Base-by-base conservation (phyloP, 1,139 yeast genomes). In the Saccharomyces hybrid region DNA sequence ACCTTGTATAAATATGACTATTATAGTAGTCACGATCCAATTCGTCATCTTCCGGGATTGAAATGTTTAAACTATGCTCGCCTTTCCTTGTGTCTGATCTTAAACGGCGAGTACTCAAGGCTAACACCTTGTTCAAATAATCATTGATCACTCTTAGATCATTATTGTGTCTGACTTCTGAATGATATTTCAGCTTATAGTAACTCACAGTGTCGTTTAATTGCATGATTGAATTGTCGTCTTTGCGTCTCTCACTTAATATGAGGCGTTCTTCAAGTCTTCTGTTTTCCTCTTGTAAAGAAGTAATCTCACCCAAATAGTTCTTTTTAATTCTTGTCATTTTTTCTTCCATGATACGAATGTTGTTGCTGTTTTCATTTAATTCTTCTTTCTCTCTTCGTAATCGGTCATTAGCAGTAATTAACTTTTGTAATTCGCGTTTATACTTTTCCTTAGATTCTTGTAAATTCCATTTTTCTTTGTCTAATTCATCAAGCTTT, bases 81-180 rank as follows among this genome's bases (percentile, higher is more conserved):
- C 64, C 57, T 57, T 65, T 66, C 52, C 62, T 52, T 11, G 63
- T 58, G 54, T 68, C 71, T 12, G 64, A 56, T 38, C 66, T 60
- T 28, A 68, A 55, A 50, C 66, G 69, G 42, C 59, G 63, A 2
- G 71, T 62, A 19, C 69, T 61, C n/a, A 68, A 67, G 38, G 62
- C 61, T 41, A 69, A 53, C n/a, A 69, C 68, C 12, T 64, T 62
- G 52, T 68, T 66, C 53, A 68, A 54, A 51, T 69, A 69, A 28
- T 65, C 67, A 46, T 66, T 68, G 57, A 67, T 62, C 14, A 67
- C 64, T 21, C 57, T 61, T 28, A 68, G 52, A 52, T 68, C 72
- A 52, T 67, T 67, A 51, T 66, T 69, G 41, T 62, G 65, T 53
- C 58, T 59, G 3, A 64, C 66, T 51, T 68, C 72, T n/a, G 56